A percentile compares a stretch with the other conserved stretches of the same genome.
Evolutionary conservation across 2,329 filamentous ascomycete species (phyloP).

Genomic region (Passalora sequoiae): DNA sequence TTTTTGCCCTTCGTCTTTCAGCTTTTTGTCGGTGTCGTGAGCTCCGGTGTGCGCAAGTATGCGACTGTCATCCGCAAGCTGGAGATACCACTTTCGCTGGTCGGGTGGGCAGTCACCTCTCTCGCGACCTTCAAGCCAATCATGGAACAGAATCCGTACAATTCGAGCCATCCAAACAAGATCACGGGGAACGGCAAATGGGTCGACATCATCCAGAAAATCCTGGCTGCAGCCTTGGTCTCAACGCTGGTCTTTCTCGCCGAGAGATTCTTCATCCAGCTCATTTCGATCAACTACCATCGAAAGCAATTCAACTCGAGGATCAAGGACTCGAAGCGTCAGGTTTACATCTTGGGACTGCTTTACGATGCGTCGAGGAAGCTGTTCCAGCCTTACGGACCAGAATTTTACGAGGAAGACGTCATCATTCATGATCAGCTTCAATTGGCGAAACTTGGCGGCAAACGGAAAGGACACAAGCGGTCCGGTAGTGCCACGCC

Average conservation of each 20-base stretch:
- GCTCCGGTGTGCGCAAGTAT: slow-evolving; percentile 61
- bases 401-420: slow-evolving; percentile 86
- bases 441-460: slow-evolving; percentile 56
- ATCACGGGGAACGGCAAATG: slow-evolving; percentile 38
- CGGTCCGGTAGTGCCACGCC: slow-evolving; percentile 65
- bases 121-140: slow-evolving; percentile 56
- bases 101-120: slow-evolving; percentile 56
- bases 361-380: slow-evolving; percentile 86
- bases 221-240: slow-evolving; percentile 63
- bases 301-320: slow-evolving; percentile 73
- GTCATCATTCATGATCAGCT: slow-evolving; percentile 77
- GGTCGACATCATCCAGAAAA: slow-evolving; percentile 55
- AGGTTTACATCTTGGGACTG: slow-evolving; percentile 72
- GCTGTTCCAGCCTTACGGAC: slow-evolving; percentile 87
- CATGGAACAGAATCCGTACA: slow-evolving; percentile 36
- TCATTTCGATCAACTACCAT: slow-evolving; percentile 81
- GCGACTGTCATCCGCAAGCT: slow-evolving; percentile 53
- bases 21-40: slow-evolving; percentile 58
- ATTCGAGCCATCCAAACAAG: slow-evolving; percentile 11
- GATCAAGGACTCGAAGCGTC: slow-evolving; percentile 87
- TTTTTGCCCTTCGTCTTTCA: slow-evolving; percentile 57
- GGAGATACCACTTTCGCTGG: slow-evolving; percentile 57
- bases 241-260: slow-evolving; percentile 65
- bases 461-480: slow-evolving; percentile 45
- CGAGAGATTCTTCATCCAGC: slow-evolving; percentile 74